Evolutionary conservation across 2,329 filamentous ascomycete genomes (phyloP).

Genomic region (Calycina marina): DNA sequence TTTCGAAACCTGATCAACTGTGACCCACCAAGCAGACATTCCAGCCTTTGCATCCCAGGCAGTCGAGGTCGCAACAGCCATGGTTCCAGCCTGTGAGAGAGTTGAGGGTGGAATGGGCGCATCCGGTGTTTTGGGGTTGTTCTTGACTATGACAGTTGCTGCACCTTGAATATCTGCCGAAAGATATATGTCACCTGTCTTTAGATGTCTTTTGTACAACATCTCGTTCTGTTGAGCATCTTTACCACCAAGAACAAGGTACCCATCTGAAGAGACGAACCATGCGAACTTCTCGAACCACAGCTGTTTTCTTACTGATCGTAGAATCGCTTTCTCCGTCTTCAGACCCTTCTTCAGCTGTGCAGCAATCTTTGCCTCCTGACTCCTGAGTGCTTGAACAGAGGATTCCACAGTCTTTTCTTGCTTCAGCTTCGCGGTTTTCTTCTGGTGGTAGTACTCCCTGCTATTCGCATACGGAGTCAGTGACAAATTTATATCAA

Average conservation of each 20-base stretch:
- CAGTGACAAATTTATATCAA: constrained; percentile 74
- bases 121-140: constrained; percentile 60
- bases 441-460: constrained; percentile 85
- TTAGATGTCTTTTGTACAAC: constrained; percentile 74
- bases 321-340: constrained; percentile 77
- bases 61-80: constrained; percentile 71
- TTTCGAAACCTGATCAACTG: constrained; percentile 81
- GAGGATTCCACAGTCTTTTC: constrained; percentile 76
- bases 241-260: constrained; percentile 77
- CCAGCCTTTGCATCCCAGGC: constrained; percentile 96
- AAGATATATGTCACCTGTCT: constrained; percentile 82
- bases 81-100: constrained; percentile 72
- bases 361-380: constrained; percentile 73
- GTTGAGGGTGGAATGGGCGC: constrained; percentile 86
- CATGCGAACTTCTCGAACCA: constrained; percentile 98
- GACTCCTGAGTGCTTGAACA: constrained; percentile 69
- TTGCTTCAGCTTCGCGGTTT: constrained; percentile 70
- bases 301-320: constrained; percentile 66
- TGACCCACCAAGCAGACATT: constrained; percentile 95
- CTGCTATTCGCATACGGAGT: constrained; percentile 82
- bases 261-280: constrained; percentile 92
- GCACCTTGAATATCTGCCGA: constrained; percentile 82
- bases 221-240: constrained; percentile 85
- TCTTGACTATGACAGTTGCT: constrained; percentile 78
- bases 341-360: constrained; percentile 81